Base-by-base conservation (phyloP, 78 protist species). In the slime mould (Dictyostelium discoideum) region DNA sequence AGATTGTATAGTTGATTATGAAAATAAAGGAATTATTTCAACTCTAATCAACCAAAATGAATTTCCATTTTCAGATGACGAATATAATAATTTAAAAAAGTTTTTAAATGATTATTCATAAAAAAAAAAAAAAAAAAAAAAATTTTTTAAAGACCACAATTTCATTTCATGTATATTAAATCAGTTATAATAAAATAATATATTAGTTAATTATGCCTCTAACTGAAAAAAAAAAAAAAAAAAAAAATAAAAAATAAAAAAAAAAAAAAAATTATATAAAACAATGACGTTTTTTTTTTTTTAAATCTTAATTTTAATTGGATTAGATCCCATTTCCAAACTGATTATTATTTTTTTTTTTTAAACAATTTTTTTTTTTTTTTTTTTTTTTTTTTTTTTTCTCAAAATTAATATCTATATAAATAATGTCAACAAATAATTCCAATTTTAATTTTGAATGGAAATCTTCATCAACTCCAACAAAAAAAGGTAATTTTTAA, bases 1-100 rank as follows among this genome's bases (percentile, higher is more conserved):
- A 16, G 3, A 14, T 3, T 37, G 42, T 13, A 16, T 87, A 24
- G 40, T 10, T 22, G 11, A 63, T 22, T 26, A 77, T 0, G 93
- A 87, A 65, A 37, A 24, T 16, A 87, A 4, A 11, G 72, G 78
- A 78, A 72, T 29, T 22, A 60, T 87, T n/a, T 10, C 63, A 1
- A 18, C 63, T 3, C 63, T 87, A 63, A 3, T 57, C 5, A 54
- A 18, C 16, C 37, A 76, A n/a, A 9, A 42, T 60, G 73, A 77
- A 3, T 88, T 88, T 10, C 94, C 94, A 29, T 88, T 78, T 32
- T 79, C 86, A 6, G n/a, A 26, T 1, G 86, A 78, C 0, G 94
- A 88, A 32, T 88, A 29, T 63, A 78, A 32, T 63, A 60, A 37
- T n/a, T 29, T 87, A 32, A 86, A 86, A 79, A 57, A 4, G 3